Conservation (phyloP, 768 basidiomycete genomes). For the Mycena capillaripes region DNA sequence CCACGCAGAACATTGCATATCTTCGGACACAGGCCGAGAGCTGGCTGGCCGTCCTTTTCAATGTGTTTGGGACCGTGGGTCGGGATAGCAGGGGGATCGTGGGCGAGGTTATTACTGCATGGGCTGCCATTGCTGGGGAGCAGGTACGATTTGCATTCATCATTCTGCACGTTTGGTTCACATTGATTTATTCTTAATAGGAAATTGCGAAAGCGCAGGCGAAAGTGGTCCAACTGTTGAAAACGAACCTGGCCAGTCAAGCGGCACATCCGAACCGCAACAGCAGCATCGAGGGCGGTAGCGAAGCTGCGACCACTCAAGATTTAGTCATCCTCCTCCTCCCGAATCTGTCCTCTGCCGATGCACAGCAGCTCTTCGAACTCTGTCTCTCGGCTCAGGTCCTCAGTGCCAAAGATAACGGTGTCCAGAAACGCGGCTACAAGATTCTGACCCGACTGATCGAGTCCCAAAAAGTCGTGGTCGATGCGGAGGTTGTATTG, state of each 20-base stretch:
- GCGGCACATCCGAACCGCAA: slow-evolving; percentile 48
- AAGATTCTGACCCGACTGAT: slow-evolving; percentile 84
- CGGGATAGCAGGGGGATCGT: slow-evolving; percentile 82
- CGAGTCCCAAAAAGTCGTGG: slow-evolving; percentile 70
- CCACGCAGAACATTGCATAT: slow-evolving; percentile 76
- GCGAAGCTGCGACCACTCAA: slow-evolving; percentile 74
- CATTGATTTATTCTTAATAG: slow-evolving; percentile 45
- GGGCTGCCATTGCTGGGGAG: slow-evolving; percentile 85
- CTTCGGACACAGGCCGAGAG: slow-evolving; percentile 87
- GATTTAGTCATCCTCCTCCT: slow-evolving; percentile 91
- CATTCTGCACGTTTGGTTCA: not conserved
- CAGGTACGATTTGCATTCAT: slow-evolving; percentile 57
- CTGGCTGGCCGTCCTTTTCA: slow-evolving; percentile 96
- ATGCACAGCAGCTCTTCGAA: slow-evolving; percentile 75
- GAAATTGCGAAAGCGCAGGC: slow-evolving; percentile 86
- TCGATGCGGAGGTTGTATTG: slow-evolving; percentile 72
- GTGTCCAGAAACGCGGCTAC: slow-evolving; percentile 96
- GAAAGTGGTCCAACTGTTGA: slow-evolving; percentile 82
- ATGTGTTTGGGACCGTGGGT: slow-evolving; percentile 92
- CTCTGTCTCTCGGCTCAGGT: slow-evolving; percentile 78
- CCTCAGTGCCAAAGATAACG: slow-evolving; percentile 84
- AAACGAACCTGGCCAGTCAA: slow-evolving; percentile 67
- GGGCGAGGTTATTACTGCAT: slow-evolving; percentile 90
- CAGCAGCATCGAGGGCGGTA: slow-evolving; percentile 54
- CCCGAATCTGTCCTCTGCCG: slow-evolving; percentile 75